Evolutionary conservation across 768 basidiomycete species (phyloP).

Genomic region (Harrya chromipes): DNA sequence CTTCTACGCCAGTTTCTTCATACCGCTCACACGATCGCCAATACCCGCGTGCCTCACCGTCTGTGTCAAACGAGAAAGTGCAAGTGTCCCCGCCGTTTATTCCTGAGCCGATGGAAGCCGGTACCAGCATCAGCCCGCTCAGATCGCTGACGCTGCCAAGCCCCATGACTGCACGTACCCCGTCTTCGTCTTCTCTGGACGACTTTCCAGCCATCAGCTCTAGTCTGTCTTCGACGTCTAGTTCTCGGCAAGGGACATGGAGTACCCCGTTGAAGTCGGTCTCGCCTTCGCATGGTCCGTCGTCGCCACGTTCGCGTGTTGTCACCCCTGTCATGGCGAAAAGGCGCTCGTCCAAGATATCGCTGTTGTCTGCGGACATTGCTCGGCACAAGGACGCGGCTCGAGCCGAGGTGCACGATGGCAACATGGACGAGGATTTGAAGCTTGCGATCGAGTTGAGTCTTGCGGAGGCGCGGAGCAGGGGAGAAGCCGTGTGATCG

Average conservation of each 20-base stretch:
- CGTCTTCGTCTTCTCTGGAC: constrained; percentile 24
- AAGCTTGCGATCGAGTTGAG: constrained; percentile 66
- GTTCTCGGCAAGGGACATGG: constrained; percentile 31
- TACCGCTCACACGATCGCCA: constrained; percentile 24
- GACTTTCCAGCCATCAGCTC: constrained; percentile 36
- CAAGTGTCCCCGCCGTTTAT: constrained; percentile 50
- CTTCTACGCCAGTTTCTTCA: constrained; percentile 4
- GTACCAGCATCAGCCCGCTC: constrained; percentile 32
- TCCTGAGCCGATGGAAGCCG: constrained; percentile 58
- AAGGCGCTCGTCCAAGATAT: constrained; percentile 8
- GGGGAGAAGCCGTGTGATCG: constrained; percentile 10
- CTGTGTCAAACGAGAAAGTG: constrained; percentile 48
- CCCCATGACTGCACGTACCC: constrained; percentile 8
- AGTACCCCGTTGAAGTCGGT: constrained; percentile 33
- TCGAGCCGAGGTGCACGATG: constrained; percentile 14
- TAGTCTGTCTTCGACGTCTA: constrained; percentile 26
- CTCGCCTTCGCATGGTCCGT: constrained; percentile 11
- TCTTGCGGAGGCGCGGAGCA: constrained; percentile 47
- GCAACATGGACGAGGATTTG: constrained; percentile 60
- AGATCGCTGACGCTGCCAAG: constrained; percentile 8
- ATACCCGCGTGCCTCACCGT: constrained; percentile 26
- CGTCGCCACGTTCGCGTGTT: constrained; percentile 17
- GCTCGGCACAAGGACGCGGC: constrained; percentile 1
- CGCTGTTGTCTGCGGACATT: constrained; percentile 14
- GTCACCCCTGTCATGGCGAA: constrained; percentile 8